phyloP scores from a whole-genome alignment of 176 grass and related monocot genomes.

The Eremochloa ophiuroides region DNA sequence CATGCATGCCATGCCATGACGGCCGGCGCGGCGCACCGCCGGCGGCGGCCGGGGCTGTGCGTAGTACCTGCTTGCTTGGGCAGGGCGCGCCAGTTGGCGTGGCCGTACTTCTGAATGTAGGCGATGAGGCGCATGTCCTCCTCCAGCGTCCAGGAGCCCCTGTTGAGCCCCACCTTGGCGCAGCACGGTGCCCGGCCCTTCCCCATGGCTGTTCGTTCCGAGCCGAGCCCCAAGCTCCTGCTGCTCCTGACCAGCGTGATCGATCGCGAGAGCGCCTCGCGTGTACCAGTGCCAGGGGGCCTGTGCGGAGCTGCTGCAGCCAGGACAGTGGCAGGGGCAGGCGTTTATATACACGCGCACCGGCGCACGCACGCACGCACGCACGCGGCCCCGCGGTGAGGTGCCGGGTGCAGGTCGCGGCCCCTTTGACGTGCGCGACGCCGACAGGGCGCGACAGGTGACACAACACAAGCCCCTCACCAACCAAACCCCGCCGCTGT shows the following conservation, averaged over 20 bases:
- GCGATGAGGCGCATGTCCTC: conserved; percentile 76
- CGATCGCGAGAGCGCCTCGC: neutral
- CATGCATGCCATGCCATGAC: neutral
- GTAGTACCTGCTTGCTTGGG: conserved; percentile 84
- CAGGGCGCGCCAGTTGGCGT: conserved; percentile 83
- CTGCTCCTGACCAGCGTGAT: neutral
- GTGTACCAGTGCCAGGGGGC: neutral
- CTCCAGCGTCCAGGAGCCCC: conserved; percentile 76
- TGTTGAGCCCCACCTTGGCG: conserved; percentile 88
- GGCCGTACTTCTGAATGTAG: conserved; percentile 72
- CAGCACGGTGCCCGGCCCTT: conserved; percentile 84
- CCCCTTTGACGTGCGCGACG: conserved; percentile 4
- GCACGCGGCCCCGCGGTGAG: neutral
- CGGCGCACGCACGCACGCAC: neutral
- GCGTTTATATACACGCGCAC: conserved; percentile 38
- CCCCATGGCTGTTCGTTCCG: conserved; percentile 31
- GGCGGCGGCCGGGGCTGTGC: neutral
- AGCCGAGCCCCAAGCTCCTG: too few relatives aligned
- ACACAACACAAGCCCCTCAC: conserved; percentile 11
- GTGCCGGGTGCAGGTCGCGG: neutral
- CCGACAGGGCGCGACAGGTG: conserved; percentile 15
- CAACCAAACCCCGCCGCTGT: conserved; percentile 28
- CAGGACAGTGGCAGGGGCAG: neutral
- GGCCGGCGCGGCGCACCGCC: neutral
- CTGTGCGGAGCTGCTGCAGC: conserved; percentile 24